A percentile compares a stretch with the other conserved stretches of the same genome.
Conservation (phyloP, 495 filamentous ascomycete genomes). For the Hypoxylon lienhwacheense region DNA sequence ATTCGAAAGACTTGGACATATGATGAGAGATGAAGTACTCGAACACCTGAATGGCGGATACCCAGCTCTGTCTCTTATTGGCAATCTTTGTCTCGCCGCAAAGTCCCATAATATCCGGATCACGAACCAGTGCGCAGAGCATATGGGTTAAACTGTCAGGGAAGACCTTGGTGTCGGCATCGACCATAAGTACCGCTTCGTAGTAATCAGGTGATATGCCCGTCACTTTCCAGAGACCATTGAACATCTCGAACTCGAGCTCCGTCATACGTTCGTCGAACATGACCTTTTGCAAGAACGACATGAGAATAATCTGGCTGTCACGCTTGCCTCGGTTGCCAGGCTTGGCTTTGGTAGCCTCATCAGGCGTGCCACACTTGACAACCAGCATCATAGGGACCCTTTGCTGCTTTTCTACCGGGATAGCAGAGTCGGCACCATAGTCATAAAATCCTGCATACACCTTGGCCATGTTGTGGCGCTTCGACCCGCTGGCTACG, state of each 20-base stretch:
- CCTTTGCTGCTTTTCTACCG: conserved; percentile 86
- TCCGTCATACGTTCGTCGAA: conserved; percentile 99
- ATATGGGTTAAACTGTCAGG: conserved; percentile 98
- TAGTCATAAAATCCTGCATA: conserved; percentile 99
- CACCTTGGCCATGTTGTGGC: conserved; percentile 99
- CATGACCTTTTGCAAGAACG: conserved; percentile 99
- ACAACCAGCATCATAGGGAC: conserved; percentile 99
- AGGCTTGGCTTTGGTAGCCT: conserved; percentile 77
- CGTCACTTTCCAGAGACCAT: conserved; percentile 96
- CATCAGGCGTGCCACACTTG: conserved; percentile 92
- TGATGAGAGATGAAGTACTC: conserved; percentile 99
- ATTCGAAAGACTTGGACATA: conserved; percentile 94
- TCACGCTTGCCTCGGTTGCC: conserved; percentile 98
- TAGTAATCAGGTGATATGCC: conserved; percentile 98
- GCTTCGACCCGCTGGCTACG: conserved; percentile 91
- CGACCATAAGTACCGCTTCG: conserved; percentile 96
- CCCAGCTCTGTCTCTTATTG: conserved; percentile 93
- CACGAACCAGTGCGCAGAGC: conserved; percentile 98
- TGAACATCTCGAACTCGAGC: conserved; percentile 99
- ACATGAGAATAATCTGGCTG: conserved; percentile 99
- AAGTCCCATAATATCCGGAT: conserved; percentile 98
- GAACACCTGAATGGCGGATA: conserved; percentile 99
- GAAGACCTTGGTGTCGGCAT: conserved; percentile 99
- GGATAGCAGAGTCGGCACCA: conserved; percentile 75
- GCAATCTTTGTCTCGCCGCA: conserved; percentile 99